Evolutionary conservation across 2,329 filamentous ascomycete species (phyloP), one percentile per base, ranked within the genome.

Genomic region (Colletotrichum chrysophilum): DNA sequence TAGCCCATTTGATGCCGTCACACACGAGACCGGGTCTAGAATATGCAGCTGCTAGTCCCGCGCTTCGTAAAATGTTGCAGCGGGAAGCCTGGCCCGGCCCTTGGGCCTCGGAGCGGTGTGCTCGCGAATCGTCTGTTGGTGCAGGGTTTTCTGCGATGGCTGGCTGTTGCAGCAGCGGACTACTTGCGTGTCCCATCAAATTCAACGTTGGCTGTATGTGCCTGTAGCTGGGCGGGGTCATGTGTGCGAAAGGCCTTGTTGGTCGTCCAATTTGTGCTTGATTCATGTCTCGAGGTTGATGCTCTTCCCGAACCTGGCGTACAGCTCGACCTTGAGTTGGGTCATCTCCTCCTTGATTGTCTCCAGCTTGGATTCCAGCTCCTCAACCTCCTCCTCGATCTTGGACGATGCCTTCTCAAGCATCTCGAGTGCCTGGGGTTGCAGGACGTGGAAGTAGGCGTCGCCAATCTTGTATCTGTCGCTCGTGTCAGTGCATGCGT

Each of bases 391-490:
- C 78, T 92, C 88, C 78, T 98, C 95, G 77, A 98, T 92, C 80
- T 90, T 91, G 77, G 93, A 89, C 7, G 93, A 93, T 7, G 95
- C 94, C 13, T 90, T 86, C 21, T 92, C 88, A 7, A 99, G 92
- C 86, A 98, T 91, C 79, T 96, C 93, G 82, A 98, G 95, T 4
- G 97, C 97, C 83, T 98, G 94, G 65, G 93, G 87, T 18, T 98
- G 90, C 10, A 94, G 93, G 68, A 99, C 87, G 75, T 95, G 94
- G 84, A 98, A 94, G 87, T 98, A 99, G 7, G 96, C 95, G 84
- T 98, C 97, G 78, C 97, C 97, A 74, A 99, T 95, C 87, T 98
- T 98, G 89, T 98, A 98, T 74, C 96, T 98, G 83, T 36, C 28
- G 55, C 24, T n/a, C 3, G 4, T 32, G 69, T 74, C 36, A 61